Base-by-base conservation (phyloP, 2,329 filamentous ascomycete species). In the Beauveria varroae region DNA sequence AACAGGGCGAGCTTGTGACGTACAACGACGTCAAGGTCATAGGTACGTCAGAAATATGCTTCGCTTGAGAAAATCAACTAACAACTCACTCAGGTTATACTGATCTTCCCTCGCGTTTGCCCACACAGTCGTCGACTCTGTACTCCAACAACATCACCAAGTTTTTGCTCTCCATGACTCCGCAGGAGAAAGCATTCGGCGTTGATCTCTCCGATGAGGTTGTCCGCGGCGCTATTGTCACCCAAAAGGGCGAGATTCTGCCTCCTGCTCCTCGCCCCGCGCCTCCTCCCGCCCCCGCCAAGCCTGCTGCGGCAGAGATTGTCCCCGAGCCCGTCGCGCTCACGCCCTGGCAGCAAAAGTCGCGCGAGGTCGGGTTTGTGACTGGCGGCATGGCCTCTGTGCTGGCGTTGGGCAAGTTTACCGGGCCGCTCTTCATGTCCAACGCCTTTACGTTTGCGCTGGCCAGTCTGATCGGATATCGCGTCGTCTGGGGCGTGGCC, bases 131-230 rank as follows among this genome's bases (percentile, higher is more conserved):
- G 0, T 96, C 91, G 0, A 96, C 90, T 0, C 77, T 96, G 22
- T 96, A 96, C 74, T 95, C 90, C 2, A 96, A 96, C 81, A 96
- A 96, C 70, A 93, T 96, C 68, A 92, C 88, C 66, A 96, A 96
- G 71, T 89, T 93, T 62, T 77, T 96, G 30, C 80, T 96, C 10
- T 95, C 91, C 0, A 91, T 96, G 80, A 75, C 86, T 1, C 90
- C 91, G 1, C 83, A 88, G 63, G 86, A 91, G 2, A 91, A 90
- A 65, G 82, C 87, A 43, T 96, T 91, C 65, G 90, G 90, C 8
- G 80, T 96, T 51, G 90, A 96, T 67, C 78, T 96, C 4, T 81
- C 84, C 0, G 92, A 96, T 66, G 91, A 96, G 73, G 92, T 96
- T 26, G 89, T 95, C 7, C 86, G 92, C 40, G 90, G 91, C 22